Evolutionary conservation across 768 basidiomycete species (phyloP).

Genomic region (Phanerodontia chrysosporium): DNA sequence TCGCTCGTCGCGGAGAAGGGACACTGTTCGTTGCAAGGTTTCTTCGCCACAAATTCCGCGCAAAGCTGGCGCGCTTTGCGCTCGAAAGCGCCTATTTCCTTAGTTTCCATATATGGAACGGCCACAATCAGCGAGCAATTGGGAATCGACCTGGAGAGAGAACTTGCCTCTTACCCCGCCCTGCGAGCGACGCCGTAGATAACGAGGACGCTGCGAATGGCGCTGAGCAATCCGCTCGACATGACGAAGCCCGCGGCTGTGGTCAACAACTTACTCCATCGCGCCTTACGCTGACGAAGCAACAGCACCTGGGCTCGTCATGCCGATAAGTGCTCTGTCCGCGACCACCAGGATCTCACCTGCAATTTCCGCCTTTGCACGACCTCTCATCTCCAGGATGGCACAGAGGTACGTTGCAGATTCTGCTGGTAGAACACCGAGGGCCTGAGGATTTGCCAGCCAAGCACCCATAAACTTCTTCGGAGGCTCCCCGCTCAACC

Average conservation of each 20-base stretch:
- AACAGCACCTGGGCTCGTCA: background rate
- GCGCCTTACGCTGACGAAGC: constrained; percentile 1
- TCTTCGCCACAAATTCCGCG: too few species aligned
- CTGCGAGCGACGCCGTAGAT: background rate
- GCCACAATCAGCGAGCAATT: background rate
- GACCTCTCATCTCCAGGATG: constrained; percentile 9
- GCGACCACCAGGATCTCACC: constrained; percentile 2
- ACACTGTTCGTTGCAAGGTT: too few species aligned
- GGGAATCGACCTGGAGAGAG: background rate
- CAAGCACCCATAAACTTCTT: constrained; percentile 39
- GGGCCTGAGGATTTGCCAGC: background rate
- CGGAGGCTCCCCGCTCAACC: constrained; percentile 69
- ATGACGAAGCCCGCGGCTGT: background rate
- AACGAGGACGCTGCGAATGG: background rate
- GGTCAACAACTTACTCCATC: background rate
- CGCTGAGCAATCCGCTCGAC: background rate
- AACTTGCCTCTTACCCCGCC: background rate
- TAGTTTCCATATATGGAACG: background rate
- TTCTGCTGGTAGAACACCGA: background rate
- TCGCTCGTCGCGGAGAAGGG: too few species aligned
- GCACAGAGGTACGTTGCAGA: constrained; percentile 10
- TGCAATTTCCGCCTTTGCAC: background rate
- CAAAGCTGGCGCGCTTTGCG: too few species aligned
- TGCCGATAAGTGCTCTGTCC: constrained; percentile 2
- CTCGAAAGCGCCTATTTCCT: background rate